Evolutionary conservation across 768 basidiomycete species (phyloP), one percentile per base, ranked within the genome.

Genomic region (Crucibulum laeve): DNA sequence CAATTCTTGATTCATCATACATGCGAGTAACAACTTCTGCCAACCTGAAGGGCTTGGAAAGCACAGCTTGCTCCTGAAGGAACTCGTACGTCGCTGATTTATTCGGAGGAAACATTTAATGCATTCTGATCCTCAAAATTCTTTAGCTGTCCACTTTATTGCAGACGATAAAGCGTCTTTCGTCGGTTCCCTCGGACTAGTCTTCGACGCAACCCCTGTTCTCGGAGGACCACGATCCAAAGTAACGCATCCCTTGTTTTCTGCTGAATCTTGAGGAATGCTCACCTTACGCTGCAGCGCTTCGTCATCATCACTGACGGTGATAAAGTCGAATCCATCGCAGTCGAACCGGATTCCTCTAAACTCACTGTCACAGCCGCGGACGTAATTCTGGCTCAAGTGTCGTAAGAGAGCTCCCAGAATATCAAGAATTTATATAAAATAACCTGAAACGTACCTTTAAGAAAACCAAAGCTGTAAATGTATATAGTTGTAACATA

Each of bases 191-290:
- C 56, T 81, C 36, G 84, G 85, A 1, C 69, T 84, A 11, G 48
- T 77, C 26, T 82, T 84, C 47, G 81, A 87, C 48, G 84, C 77
- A 1, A 71, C 80, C 6, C 63, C 67, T 3, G 55, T 80, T 11
- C 74, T 91, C 11, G 88, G 87, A 15, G 76, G 73, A 7, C 76
- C 77, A 1, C 82, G 88, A 34, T 76, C 82, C 39, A 84, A 82
- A 73, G 82, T 78, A 51, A 24, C 60, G 24, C n/a, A 23, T 7
- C 17, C 7, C 18, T 36, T 36, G 26, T n/a, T 43, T 25, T 23
- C 21, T 10, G 35, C 15, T 18, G 11, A n/a, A 32, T 32, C 13
- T 6, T 11, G 24, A 7, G 15, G 39, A 8, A 5, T 30, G 33
- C 14, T 38, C 3, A 36, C 30, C 5, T 22, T 45, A 43, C 37